Evolutionary conservation across 768 basidiomycete species (phyloP).

Genomic region (Amanita molliuscula): DNA sequence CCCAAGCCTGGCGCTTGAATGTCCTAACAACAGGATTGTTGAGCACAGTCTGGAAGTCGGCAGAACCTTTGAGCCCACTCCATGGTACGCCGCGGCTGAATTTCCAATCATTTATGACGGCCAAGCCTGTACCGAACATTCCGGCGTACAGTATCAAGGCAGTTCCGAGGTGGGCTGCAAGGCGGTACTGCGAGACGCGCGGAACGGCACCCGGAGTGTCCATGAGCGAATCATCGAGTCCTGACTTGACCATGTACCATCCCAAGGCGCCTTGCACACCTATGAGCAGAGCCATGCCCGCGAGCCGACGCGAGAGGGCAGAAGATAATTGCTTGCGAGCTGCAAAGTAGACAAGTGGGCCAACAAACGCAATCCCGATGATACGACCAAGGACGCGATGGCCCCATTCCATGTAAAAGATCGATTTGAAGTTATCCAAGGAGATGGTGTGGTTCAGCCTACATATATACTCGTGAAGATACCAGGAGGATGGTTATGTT

Average conservation of each 20-base stretch:
- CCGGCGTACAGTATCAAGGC: conserved; percentile 88
- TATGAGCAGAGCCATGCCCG: conserved; percentile 69
- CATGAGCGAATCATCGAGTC: conserved; percentile 76
- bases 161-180: conserved; percentile 89
- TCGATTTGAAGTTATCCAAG: conserved; percentile 86
- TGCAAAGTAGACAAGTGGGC: conserved; percentile 77
- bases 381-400: conserved; percentile 90
- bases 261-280: conserved; percentile 89
- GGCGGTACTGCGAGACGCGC: conserved; percentile 91
- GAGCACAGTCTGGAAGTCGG: conserved; percentile 33
- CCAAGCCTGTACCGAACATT: conserved; percentile 79
- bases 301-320: conserved; percentile 50
- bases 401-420: conserved; percentile 98
- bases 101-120: conserved; percentile 71
- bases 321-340: conserved; percentile 57
- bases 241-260: conserved; percentile 99
- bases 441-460: conserved; percentile 87
- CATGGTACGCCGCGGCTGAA: conserved; percentile 48
- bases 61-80: conserved; percentile 38
- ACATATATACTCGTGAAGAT: conserved; percentile 3
- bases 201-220: conserved; percentile 78
- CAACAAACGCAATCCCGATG: conserved; percentile 74
- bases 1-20: conserved; percentile 51
- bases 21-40: conserved; percentile 44
- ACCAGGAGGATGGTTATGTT: neutral